phyloP scores from a whole-genome alignment of 179 eudicot genomes.

The Amaranthus tricolor region DNA sequence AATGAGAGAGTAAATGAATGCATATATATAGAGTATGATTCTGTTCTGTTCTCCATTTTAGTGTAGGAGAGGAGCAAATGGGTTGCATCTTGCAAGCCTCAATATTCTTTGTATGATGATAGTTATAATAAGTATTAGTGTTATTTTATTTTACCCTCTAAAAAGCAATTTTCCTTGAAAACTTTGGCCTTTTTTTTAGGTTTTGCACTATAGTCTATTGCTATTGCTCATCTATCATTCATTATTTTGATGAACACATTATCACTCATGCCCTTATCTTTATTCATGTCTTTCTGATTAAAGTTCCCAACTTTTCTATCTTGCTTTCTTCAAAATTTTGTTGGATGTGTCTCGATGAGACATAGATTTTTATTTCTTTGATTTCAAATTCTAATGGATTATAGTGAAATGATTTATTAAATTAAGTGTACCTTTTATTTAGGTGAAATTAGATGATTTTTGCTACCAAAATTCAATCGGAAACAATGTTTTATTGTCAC shows the following conservation, averaged over 20 bases:
- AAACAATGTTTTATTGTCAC: no score
- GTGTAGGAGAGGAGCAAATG: constrained; percentile 27
- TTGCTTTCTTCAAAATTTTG: no score
- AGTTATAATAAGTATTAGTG: constrained; percentile 13
- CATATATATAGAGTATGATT: constrained; percentile 24
- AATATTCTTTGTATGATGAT: constrained; percentile 33
- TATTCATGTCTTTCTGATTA: constrained; percentile 13
- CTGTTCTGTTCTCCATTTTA: constrained; percentile 33
- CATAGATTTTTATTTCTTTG: no score
- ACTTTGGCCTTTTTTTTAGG: constrained; percentile 11
- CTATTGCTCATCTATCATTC: constrained; percentile 21
- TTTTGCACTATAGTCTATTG: constrained; percentile 5
- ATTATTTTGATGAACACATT: constrained; percentile 14
- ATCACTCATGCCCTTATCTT: constrained; percentile 3
- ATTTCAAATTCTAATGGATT: no score
- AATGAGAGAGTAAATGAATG: constrained; percentile 15
- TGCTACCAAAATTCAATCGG: no score
- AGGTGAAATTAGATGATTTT: no score
- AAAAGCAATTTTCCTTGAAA: background rate
- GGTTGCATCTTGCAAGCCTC: constrained; percentile 13
- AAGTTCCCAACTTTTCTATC: constrained; percentile 3
- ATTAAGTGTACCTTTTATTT: no score
- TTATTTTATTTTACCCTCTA: constrained; percentile 1
- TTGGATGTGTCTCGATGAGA: no score
- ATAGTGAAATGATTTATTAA: no score